Evolutionary conservation across 2,329 filamentous ascomycete genomes (phyloP).

Genomic region (Parafenestella ontariensis): DNA sequence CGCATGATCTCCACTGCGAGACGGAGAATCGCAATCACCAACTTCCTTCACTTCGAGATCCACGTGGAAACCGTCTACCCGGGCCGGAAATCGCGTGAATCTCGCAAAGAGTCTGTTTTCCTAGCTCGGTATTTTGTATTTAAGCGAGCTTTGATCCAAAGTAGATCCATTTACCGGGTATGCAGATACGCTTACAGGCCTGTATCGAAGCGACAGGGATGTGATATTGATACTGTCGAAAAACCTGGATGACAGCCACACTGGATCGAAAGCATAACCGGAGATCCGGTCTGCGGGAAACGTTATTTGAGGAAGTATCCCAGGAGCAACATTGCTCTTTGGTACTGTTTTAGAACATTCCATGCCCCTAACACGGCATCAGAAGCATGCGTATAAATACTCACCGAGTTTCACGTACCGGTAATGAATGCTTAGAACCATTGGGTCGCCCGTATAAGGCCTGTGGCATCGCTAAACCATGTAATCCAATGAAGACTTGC

Average conservation of each 20-base stretch:
- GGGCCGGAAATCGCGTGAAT: background rate
- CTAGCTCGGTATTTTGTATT: background rate
- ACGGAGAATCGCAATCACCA: background rate
- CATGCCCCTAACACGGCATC: too few relatives aligned
- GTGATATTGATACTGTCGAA: background rate
- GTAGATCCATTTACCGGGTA: constrained; percentile 1
- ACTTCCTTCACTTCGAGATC: background rate
- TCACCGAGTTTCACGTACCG: too few relatives aligned
- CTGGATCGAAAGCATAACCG: background rate
- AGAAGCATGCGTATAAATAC: too few relatives aligned
- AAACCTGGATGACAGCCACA: background rate
- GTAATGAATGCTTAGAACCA: background rate
- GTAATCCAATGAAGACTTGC: background rate
- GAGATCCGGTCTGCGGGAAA: background rate
- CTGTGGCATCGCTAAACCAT: background rate
- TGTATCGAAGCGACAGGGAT: background rate
- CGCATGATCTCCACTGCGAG: too few relatives aligned
- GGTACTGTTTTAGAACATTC: too few relatives aligned
- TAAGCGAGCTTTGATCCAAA: constrained; percentile 2
- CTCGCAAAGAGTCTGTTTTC: too few relatives aligned
- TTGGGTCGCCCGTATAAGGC: background rate
- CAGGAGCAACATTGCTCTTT: too few relatives aligned
- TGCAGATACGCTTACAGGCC: constrained; percentile 1
- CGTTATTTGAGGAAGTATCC: too few relatives aligned
- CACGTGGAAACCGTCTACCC: background rate